Percentiles rank a stretch among this genome's conserved stretches.
These are phyloP conservation scores for Lasiosphaeria miniovina DNA, from an alignment of 495 filamentous ascomycete genomes.

Conservation along the genomic window DNA sequence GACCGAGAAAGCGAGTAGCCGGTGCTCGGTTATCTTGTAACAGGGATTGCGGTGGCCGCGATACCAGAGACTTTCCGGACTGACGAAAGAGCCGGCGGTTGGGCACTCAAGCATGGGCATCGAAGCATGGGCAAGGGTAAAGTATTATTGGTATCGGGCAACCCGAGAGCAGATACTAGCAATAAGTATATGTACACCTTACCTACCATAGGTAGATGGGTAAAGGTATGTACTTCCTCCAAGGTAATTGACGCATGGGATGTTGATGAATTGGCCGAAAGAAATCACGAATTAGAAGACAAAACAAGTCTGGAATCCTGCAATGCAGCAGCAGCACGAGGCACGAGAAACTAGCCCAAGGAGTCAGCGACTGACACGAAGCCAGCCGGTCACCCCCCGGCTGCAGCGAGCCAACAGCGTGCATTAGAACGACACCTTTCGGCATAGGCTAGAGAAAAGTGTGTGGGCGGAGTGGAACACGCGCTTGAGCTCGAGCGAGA, in stretches of 20 bases:
- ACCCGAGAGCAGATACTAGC: too few relatives aligned
- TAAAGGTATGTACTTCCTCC: neutral
- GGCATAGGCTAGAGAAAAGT: neutral
- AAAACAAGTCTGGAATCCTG: constrained; percentile 14
- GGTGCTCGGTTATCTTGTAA: too few relatives aligned
- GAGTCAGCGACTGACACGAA: constrained; percentile 52
- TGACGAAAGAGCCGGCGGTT: too few relatives aligned
- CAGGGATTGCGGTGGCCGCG: too few relatives aligned
- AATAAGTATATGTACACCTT: too few relatives aligned
- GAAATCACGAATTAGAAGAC: constrained; percentile 15
- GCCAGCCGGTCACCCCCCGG: constrained; percentile 16
- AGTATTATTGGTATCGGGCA: too few relatives aligned
- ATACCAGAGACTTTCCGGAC: too few relatives aligned
- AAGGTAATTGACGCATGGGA: constrained; percentile 12
- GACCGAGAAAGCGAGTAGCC: too few relatives aligned
- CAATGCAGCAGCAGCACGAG: constrained; percentile 17
- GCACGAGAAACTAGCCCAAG: constrained; percentile 5
- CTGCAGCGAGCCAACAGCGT: constrained; percentile 21
- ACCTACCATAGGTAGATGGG: too few relatives aligned
- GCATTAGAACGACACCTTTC: constrained; percentile 23
- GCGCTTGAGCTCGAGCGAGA: neutral
- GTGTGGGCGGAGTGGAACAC: constrained; percentile 14
- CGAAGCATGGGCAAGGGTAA: too few relatives aligned
- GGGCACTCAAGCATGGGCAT: too few relatives aligned
- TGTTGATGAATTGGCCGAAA: constrained; percentile 5